These are phyloP conservation scores for Papiliotrema laurentii DNA, from an alignment of 1,284 basidiomycete species.

Conservation along the genomic window DNA sequence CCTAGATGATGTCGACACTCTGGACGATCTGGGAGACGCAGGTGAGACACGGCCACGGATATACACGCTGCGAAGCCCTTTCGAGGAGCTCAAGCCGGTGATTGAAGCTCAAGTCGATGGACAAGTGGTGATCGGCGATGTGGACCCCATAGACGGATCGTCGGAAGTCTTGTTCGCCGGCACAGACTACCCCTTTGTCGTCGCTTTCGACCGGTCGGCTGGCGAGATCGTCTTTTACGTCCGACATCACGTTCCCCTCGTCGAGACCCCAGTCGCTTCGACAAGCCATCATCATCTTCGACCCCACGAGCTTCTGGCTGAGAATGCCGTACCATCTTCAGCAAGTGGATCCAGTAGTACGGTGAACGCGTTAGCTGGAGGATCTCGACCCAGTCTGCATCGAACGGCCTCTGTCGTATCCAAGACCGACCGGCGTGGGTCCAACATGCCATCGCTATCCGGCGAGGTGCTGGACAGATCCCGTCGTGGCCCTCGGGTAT, in stretches of 20 bases:
- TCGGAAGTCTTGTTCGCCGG: conserved; percentile 11
- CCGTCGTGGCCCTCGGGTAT: conserved; percentile 28
- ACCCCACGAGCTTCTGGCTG: conserved; percentile 4
- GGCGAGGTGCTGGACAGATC: conserved; percentile 34
- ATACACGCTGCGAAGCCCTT: conserved; percentile 69
- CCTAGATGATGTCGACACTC: conserved; percentile 2
- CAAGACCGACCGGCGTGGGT: conserved; percentile 15
- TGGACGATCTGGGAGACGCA: conserved; percentile 60
- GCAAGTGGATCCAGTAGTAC: too few species aligned
- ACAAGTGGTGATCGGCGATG: conserved; percentile 12
- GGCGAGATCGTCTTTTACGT: conserved; percentile 37
- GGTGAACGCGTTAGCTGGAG: too few species aligned
- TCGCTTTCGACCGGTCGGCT: conserved; percentile 23
- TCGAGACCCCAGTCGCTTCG: not conserved
- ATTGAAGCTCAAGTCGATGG: conserved; percentile 21
- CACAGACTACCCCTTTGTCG: conserved; percentile 28
- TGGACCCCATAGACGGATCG: conserved; percentile 6
- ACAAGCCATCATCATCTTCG: conserved; percentile 7
- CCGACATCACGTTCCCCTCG: conserved; percentile 5
- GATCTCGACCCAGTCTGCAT: conserved; percentile 23
- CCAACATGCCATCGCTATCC: conserved; percentile 6
- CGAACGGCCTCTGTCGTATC: conserved; percentile 25
- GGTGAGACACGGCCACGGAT: conserved; percentile 62
- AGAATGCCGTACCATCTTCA: conserved; percentile 10
- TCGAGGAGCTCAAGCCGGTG: conserved; percentile 67